A percentile compares a stretch with the other conserved stretches of the same genome.
Conservation (phyloP, 176 grass and related monocot species). For the Oryza coarctata region DNA sequence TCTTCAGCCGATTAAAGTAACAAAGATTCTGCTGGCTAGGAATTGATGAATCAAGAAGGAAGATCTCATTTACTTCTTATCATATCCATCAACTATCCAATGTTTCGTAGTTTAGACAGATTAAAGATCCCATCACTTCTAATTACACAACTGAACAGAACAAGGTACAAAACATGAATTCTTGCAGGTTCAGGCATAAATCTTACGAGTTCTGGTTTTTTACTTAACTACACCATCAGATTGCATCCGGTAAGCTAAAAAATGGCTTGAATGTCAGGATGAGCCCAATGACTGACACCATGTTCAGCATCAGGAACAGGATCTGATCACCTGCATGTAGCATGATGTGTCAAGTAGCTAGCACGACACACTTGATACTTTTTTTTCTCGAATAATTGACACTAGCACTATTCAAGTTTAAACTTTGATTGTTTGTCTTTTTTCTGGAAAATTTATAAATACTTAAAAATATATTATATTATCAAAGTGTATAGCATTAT, state of each 20-base stretch:
- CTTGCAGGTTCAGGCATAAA: background rate
- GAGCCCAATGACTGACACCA: slow-evolving; percentile 46
- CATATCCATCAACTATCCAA: background rate
- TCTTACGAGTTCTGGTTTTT: background rate
- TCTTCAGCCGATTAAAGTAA: background rate
- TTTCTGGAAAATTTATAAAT: too few species aligned
- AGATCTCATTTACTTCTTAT: background rate
- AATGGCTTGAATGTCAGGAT: slow-evolving; percentile 50
- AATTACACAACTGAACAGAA: background rate
- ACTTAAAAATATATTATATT: too few species aligned
- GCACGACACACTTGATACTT: background rate
- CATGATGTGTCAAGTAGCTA: background rate
- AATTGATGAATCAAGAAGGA: background rate
- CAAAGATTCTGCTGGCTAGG: background rate
- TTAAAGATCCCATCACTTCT: background rate
- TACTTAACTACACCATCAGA: slow-evolving; percentile 17
- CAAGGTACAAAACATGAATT: background rate
- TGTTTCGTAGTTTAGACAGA: background rate
- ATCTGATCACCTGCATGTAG: slow-evolving; percentile 61
- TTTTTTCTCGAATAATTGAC: too few species aligned
- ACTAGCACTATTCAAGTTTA: too few species aligned
- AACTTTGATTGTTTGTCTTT: too few species aligned
- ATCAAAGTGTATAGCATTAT: too few species aligned
- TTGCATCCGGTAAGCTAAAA: slow-evolving; percentile 28
- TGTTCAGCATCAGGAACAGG: slow-evolving; percentile 55